Base-by-base conservation (phyloP, 2,329 filamentous ascomycete species). In the Graphilbum sp. region DNA sequence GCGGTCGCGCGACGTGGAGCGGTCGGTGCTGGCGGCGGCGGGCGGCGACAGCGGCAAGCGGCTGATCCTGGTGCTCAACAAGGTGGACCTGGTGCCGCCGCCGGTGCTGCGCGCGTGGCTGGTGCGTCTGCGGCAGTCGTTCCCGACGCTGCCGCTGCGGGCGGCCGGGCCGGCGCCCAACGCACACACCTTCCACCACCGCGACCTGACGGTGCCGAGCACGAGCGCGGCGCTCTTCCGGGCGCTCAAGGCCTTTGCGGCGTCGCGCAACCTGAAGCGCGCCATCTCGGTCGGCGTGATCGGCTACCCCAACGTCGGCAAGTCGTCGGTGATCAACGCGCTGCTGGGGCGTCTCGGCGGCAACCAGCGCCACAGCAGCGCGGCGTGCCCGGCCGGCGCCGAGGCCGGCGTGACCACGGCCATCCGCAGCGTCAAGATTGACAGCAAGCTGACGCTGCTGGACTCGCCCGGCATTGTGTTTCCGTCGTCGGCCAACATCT, bases 391-490 rank as follows among this genome's bases (percentile, higher is more conserved):
- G 1, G 81, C 83, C 2, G 87, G 87, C 43, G 86, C 87, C 23
- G 87, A 94, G 61, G 87, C 87, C 18, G 87, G 87, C 39, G 84
- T 95, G 30, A 95, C 87, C 5, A 95, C 86, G 32, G 80, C 74
- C 52, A 72, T 95, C 50, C 79, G 87, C 42, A 72, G 84, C 52
- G 85, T 95, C 56, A 95, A 95, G 66, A 77, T 95, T 39, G 87
- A 95, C 62, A 90, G 78, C 67, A 93, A 90, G 61, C 71, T 95
- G 38, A 94, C 86, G 48, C 71, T 95, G 33, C 79, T 95, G 51
- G 87, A 95, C 62, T 94, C 87, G 0, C 87, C 87, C 29, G 87
- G 87, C 51, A 93, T 95, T 48, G 84, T 95, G 42, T 95, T 95
- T 67, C 86, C 87, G 9, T 82, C 77, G 20, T 64, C 75, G 31